These are phyloP conservation scores for Lachnellula hyalina DNA, from an alignment of 2,329 filamentous ascomycete species.

Conservation along the genomic window DNA sequence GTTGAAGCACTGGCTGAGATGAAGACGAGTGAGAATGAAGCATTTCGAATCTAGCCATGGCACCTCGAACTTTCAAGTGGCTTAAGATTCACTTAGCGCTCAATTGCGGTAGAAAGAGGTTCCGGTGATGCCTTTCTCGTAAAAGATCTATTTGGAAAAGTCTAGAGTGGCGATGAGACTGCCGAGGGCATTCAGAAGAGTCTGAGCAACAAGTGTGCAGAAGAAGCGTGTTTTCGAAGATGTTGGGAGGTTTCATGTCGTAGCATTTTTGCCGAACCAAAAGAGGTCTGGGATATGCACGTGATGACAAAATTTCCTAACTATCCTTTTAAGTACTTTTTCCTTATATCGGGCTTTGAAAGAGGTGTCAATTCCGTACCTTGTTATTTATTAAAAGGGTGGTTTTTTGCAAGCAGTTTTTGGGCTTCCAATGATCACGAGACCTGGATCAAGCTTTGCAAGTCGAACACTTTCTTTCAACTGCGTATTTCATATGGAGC, in stretches of 20 bases:
- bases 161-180: background rate
- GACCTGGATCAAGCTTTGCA: no score
- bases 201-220: background rate
- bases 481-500: no score
- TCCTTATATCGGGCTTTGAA: no score
- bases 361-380: no score
- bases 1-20: background rate
- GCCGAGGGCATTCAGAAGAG: background rate
- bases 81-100: background rate
- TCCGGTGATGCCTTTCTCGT: background rate
- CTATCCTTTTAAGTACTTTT: no score
- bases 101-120: background rate
- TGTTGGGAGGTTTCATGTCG: conserved; percentile 5
- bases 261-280: conserved; percentile 4
- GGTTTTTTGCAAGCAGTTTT: no score
- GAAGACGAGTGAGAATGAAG: background rate
- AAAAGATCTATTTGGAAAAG: background rate
- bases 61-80: background rate
- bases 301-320: background rate
- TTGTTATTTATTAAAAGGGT: no score
- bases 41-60: background rate
- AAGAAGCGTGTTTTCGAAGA: background rate
- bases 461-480: no score
- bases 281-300: background rate
- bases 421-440: no score